Evolutionary conservation across 2,329 filamentous ascomycete genomes (phyloP).

Genomic region (Alternaria sp.): DNA sequence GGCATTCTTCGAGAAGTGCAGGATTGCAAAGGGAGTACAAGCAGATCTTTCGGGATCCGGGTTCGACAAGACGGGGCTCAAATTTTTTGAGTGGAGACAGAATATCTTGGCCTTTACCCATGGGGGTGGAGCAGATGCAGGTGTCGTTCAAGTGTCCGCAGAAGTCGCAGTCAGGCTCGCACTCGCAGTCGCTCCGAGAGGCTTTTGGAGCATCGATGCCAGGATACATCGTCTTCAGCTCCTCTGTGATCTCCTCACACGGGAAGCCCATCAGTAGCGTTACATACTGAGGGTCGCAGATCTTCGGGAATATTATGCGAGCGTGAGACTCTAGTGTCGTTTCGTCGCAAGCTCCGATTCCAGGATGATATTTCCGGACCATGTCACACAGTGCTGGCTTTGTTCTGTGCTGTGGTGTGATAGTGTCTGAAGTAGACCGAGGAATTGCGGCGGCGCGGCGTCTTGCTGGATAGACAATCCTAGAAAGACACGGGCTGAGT

Average conservation of each 20-base stretch:
- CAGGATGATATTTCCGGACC: conserved; percentile 10
- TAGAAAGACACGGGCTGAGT: conserved; percentile 13
- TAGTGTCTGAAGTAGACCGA: background rate
- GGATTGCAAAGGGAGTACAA: conserved; percentile 2
- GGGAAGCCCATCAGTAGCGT: conserved; percentile 6
- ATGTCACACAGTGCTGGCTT: conserved; percentile 8
- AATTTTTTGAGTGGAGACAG: background rate
- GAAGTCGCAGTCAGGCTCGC: background rate
- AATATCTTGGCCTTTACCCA: background rate
- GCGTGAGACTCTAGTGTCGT: background rate
- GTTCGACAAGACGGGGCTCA: background rate
- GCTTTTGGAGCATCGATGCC: background rate
- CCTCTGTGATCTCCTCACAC: conserved; percentile 7
- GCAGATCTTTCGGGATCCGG: background rate
- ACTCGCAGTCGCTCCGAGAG: background rate
- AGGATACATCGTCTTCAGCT: background rate
- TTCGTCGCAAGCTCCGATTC: conserved; percentile 7
- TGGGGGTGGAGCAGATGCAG: background rate
- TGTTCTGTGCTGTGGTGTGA: background rate
- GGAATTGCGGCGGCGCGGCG: background rate
- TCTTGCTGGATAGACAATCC: conserved; percentile 9
- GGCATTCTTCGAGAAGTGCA: background rate
- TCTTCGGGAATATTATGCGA: conserved; percentile 1
- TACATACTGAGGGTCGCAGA: conserved; percentile 9
- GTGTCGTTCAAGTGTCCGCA: background rate